phyloP scores from a whole-genome alignment of 345 rosid genomes.

The Eutrema japonicum region DNA sequence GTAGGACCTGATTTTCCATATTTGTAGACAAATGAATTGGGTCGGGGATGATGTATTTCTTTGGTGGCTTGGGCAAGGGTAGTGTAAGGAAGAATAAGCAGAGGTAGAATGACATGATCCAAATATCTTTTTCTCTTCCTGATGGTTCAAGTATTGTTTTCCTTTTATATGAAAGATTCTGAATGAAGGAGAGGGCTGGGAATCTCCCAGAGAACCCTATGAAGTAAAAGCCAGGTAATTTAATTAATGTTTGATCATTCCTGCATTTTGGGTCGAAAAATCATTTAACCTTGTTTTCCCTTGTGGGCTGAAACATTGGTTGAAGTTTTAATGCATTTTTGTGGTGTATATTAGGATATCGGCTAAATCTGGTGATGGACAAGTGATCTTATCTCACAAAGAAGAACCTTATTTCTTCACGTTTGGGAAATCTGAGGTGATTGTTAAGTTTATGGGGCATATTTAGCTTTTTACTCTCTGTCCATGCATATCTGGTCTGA shows the following conservation, averaged over 20 bases:
- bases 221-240: slow-evolving; percentile 85
- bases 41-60: slow-evolving; percentile 1
- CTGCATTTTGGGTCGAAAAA: slow-evolving; percentile 15
- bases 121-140: slow-evolving; percentile 16
- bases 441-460: slow-evolving; percentile 28
- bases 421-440: slow-evolving; percentile 92
- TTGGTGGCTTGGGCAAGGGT: slow-evolving; percentile 24
- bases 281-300: slow-evolving; percentile 22
- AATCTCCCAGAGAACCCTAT: slow-evolving; percentile 90
- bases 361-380: slow-evolving; percentile 76
- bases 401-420: slow-evolving; percentile 86
- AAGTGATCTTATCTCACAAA: slow-evolving; percentile 55
- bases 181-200: slow-evolving; percentile 94
- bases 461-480: slow-evolving; percentile 4
- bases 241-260: slow-evolving; percentile 27
- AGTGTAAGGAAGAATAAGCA: slow-evolving; percentile 24
- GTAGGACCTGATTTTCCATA: slow-evolving; percentile 46
- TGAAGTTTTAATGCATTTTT: slow-evolving; percentile 4
- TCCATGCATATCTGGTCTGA: neutral
- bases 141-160: slow-evolving; percentile 27
- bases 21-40: neutral
- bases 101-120: slow-evolving; percentile 6
- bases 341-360: slow-evolving; percentile 65
- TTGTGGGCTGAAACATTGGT: neutral
- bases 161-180: slow-evolving; percentile 54